Percentiles rank a stretch among this genome's conserved stretches.
Conservation (phyloP, 1,284 basidiomycete species). For the Leccinum variabile region DNA sequence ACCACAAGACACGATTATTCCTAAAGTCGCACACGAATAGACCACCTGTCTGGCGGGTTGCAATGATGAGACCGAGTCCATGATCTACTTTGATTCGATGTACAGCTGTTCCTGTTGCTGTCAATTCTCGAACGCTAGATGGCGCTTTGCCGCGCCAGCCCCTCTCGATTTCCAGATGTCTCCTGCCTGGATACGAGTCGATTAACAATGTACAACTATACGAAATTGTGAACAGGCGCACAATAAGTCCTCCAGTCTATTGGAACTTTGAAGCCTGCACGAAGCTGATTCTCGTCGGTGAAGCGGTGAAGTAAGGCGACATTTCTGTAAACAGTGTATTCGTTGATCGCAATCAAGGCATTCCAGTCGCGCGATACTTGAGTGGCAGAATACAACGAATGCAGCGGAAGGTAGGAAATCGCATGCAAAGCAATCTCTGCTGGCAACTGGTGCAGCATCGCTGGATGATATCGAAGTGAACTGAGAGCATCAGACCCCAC, state of each 20-base stretch:
- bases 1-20: conserved; percentile 53
- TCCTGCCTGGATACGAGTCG: conserved; percentile 40
- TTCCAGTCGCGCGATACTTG: conserved; percentile 47
- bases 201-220: conserved; percentile 12
- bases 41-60: conserved; percentile 54
- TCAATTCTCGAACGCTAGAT: conserved; percentile 39
- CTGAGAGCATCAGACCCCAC: not conserved
- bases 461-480: not conserved
- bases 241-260: conserved; percentile 59
- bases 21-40: conserved; percentile 55
- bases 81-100: conserved; percentile 78
- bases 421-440: conserved; percentile 49
- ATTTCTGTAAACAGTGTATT: conserved; percentile 49
- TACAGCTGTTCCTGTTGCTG: conserved; percentile 40
- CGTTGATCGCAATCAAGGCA: conserved; percentile 45
- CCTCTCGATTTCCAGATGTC: conserved; percentile 44
- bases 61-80: conserved; percentile 53
- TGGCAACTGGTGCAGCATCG: conserved; percentile 45
- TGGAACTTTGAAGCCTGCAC: conserved; percentile 25
- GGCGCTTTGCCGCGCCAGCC: conserved; percentile 57
- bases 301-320: conserved; percentile 52
- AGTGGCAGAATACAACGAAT: conserved; percentile 37
- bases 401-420: conserved; percentile 47
- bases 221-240: conserved; percentile 38
- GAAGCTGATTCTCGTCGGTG: conserved; percentile 37